Base-by-base conservation (phyloP, 768 basidiomycete genomes). In the Chiua virens region DNA sequence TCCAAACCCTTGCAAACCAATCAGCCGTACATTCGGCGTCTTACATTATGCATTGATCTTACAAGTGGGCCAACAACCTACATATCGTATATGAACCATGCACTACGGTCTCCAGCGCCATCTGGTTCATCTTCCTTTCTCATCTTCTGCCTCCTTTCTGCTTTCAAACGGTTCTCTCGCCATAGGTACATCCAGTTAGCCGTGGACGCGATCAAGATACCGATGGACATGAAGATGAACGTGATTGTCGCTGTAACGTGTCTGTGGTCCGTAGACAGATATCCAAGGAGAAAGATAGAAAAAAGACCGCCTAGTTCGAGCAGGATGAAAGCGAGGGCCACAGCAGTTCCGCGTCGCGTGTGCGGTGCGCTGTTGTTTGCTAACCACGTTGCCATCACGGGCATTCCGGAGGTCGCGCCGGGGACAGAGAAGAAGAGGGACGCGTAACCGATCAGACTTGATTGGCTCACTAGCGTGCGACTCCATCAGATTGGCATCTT, bases 341-440 rank as follows among this genome's bases (percentile, higher is more conserved):
- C 74, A 22, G 77, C 72, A 1, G 83, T 83, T 2, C 82, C 85
- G 8, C 84, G 76, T 27, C 81, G 71, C 18, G 71, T 66, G 53
- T 82, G 75, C 0, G 84, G 84, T 6, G 78, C 70, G 5, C 79
- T 73, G 64, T 86, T 86, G 66, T 86, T 85, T 14, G 82, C 74
- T 42, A 74, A 66, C 85, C 85, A 86, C 0, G 83, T 76, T 2
- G 73, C 74, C n/a, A 81, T 60, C 0, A 81, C 70, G 0, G 84
- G 81, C 1, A 76, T 79, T 2, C 73, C 63, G 32, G 73, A 65
- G 61, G 81, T 84, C 0, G 74, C 70, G 5, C 84, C 81, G 0
- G 76, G 60, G n/a, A 83, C 71, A 5, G 75, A 75, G 32, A 28
- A 32, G 72, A 84, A 84, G 1, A 87, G 71, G 11, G 79, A 79